Base-by-base conservation (phyloP, 139 green algal species). In the Closterium sp. region DNA sequence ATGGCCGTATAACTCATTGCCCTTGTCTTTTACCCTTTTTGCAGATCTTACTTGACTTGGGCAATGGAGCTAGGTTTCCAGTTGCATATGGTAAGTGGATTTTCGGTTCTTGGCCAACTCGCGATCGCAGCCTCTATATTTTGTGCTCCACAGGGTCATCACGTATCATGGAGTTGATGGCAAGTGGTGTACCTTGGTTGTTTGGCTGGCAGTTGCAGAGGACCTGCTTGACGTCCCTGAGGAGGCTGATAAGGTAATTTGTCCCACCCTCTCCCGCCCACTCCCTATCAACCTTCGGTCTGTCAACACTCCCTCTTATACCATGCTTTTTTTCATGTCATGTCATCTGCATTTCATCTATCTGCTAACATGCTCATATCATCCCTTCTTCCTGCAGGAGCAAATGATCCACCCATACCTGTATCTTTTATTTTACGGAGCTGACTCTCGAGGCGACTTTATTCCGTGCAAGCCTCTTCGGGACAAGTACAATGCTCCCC, bases 391-490 rank as follows among this genome's bases (percentile, higher is more conserved):
- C 27, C n/a, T 91, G 21, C 89, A 91, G 89, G 91, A 94, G 88
- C 21, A 32, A 27, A 91, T 94, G 34, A 88, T n/a, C 19, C 95
- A 96, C 88, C 95, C 93, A n/a, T 96, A 96, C 89, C 86, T 86
- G 28, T 96, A 96, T 88, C 88, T 96, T 21, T 88, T 96, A 32
- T 96, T 96, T 93, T 96, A 90, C 28, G 95, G 95, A 24, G 29
- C 89, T 88, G 94, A 96, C 9, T 73, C 42, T 24, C 79, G 92
- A 27, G 95, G 95, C 17, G 92, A 96, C 90, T 96, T 91, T 90
- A 94, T 96, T 21, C 95, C 95, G 0, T 89, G 31, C 50, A 95
- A 95, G 89, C 93, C 90, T 42, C 70, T 95, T 27, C n/a, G 91
- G 21, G 91, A 95, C 24, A 95, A 94, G 88, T 95, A 94, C 31